Evolutionary conservation across 352 stramenopile genomes (phyloP), one percentile per base, ranked within the genome.

Genomic region (Pythium volutum): DNA sequence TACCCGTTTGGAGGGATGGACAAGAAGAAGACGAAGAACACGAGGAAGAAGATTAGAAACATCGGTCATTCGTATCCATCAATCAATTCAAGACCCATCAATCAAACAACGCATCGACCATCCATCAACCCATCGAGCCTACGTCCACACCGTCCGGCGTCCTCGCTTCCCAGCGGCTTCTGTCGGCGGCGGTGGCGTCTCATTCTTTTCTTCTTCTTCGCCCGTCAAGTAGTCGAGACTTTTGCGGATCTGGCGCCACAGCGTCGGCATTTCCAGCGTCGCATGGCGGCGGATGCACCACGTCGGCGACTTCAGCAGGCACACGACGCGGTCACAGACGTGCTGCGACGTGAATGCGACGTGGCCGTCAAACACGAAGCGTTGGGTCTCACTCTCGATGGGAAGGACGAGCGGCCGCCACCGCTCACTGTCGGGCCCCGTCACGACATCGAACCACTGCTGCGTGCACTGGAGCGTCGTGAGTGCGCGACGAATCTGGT

Each of bases 181-280:
- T 1, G 41, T 8, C 43, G 52, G 31, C 4, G 23, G 34, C 15
- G n/a, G n/a, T n/a, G 51, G 22, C 41, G 54, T 20, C 48, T 69
- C 62, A 47, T 60, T 15, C 47, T 72, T 72, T 23, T 65, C 65
- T 31, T 72, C 59, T 33, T 72, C 65, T 31, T 72, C 65, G 9
- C 55, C 29, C 41, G 14, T 22, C 10, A 72, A 45, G 36, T 65
- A 72, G 22, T 3, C 27, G n/a, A 67, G 25, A 16, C 53, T 68
- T n/a, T 22, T 27, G 31, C 42, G 29, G 20, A 72, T 60, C 46
- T 72, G 59, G 23, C 15, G 14, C 59, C 47, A 64, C 18, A 72
- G 26, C 31, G 14, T 26, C 2, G 53, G 4, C 31, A 58, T 34
- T 3, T 18, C 2, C 18, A 27, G 36, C 20, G 39, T 2, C 22